Conservation (phyloP, 1,284 basidiomycete genomes). For the Paramarasmius palmivorus region DNA sequence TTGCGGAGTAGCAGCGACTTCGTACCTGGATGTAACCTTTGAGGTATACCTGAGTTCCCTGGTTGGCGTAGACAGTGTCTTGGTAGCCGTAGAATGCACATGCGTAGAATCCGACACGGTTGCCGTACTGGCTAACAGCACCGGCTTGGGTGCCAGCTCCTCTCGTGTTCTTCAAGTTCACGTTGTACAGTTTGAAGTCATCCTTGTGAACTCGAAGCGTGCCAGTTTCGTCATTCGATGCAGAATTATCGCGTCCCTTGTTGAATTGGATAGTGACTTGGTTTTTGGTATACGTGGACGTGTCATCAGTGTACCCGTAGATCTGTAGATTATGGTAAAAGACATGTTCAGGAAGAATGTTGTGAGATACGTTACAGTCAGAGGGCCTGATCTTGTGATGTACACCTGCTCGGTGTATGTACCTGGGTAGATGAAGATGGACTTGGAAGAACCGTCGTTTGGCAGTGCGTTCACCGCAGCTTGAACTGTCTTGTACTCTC, state of each 20-base stretch:
- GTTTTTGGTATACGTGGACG: slow-evolving; percentile 25
- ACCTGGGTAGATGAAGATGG: slow-evolving; percentile 31
- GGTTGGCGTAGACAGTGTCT: slow-evolving; percentile 42
- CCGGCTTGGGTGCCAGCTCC: slow-evolving; percentile 54
- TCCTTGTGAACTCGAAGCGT: slow-evolving; percentile 54
- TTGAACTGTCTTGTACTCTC: slow-evolving; percentile 29
- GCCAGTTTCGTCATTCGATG: slow-evolving; percentile 24
- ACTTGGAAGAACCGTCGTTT: slow-evolving; percentile 24
- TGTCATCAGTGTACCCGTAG: slow-evolving; percentile 29
- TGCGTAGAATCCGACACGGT: slow-evolving; percentile 50
- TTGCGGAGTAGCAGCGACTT: neutral
- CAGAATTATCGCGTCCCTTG: neutral
- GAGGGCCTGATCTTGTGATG: slow-evolving; percentile 26
- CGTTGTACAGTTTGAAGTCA: slow-evolving; percentile 55
- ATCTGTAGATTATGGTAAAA: slow-evolving; percentile 19
- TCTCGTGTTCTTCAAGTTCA: slow-evolving; percentile 55
- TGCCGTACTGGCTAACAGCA: slow-evolving; percentile 54
- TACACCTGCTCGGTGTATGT: slow-evolving; percentile 33
- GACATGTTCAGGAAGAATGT: neutral
- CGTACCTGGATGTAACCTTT: slow-evolving; percentile 47
- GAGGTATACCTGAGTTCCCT: slow-evolving; percentile 50
- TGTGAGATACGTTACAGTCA: slow-evolving; percentile 21
- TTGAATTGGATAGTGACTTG: slow-evolving; percentile 1
- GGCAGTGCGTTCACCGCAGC: slow-evolving; percentile 30
- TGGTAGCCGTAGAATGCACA: slow-evolving; percentile 56